Evolutionary conservation across 768 basidiomycete species (phyloP).

Genomic region (Tricholoma saponaceum): DNA sequence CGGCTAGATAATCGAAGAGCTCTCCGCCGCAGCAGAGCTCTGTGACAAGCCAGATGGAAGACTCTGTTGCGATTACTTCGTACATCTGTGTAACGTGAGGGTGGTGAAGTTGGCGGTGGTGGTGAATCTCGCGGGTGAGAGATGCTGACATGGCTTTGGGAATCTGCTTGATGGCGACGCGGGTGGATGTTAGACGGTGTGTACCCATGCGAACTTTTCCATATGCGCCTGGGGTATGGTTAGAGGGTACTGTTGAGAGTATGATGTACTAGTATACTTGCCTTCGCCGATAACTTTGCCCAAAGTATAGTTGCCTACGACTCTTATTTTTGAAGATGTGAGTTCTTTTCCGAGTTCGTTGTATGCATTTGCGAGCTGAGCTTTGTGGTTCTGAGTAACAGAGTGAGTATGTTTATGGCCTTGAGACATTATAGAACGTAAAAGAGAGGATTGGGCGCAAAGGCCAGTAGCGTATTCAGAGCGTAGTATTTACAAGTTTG

Average conservation of each 20-base stretch:
- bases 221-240: slow-evolving; percentile 68
- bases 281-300: slow-evolving; percentile 96
- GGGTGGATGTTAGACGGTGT: slow-evolving; percentile 85
- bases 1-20: slow-evolving; percentile 96
- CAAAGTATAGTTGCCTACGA: slow-evolving; percentile 92
- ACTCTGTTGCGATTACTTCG: slow-evolving; percentile 97
- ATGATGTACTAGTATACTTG: slow-evolving; percentile 31
- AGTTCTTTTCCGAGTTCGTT: slow-evolving; percentile 97
- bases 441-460: slow-evolving; percentile 30
- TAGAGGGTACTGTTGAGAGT: slow-evolving; percentile 1
- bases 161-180: slow-evolving; percentile 97
- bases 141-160: slow-evolving; percentile 90
- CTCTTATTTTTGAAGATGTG: slow-evolving; percentile 83
- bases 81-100: slow-evolving; percentile 94
- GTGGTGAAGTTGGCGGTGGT: slow-evolving; percentile 95
- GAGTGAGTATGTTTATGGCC: slow-evolving; percentile 62
- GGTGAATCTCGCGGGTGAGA: slow-evolving; percentile 96
- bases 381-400: slow-evolving; percentile 73
- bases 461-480: slow-evolving; percentile 18
- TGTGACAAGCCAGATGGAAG: slow-evolving; percentile 93
- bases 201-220: slow-evolving; percentile 94
- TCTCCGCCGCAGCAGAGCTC: slow-evolving; percentile 97
- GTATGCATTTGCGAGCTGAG: slow-evolving; percentile 91
- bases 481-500: no score
- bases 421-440: slow-evolving; percentile 38